Conservation (phyloP, 371 early-diverging fungal genomes). For the Actinomucor elegans region DNA sequence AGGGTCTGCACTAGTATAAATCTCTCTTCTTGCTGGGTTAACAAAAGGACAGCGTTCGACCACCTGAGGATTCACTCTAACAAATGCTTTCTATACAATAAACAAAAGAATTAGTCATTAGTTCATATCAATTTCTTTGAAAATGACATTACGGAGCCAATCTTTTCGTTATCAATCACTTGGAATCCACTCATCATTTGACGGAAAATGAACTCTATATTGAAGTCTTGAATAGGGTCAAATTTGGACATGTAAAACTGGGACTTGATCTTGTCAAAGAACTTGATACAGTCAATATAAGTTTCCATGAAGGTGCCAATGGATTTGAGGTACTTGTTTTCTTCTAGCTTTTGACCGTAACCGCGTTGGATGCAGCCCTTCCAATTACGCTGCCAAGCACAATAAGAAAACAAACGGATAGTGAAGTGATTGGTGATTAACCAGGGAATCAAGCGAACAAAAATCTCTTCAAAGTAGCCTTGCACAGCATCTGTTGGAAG, state of each 20-base stretch:
- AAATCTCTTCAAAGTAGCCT: constrained; percentile 16
- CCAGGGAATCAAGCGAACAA: constrained; percentile 40
- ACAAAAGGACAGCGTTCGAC: constrained; percentile 33
- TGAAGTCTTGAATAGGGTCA: constrained; percentile 52
- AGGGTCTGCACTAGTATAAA: constrained; percentile 35
- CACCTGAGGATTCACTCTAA: constrained; percentile 27
- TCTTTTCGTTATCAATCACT: constrained; percentile 58
- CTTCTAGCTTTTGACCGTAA: constrained; percentile 17
- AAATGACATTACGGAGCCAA: constrained; percentile 55
- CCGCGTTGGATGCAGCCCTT: constrained; percentile 24
- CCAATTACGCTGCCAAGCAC: constrained; percentile 39
- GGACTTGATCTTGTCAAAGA: constrained; percentile 43
- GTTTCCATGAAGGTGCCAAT: constrained; percentile 35
- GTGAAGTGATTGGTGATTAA: constrained; percentile 45
- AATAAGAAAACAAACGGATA: constrained; percentile 38
- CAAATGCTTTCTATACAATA: constrained; percentile 34
- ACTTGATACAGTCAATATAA: constrained; percentile 48
- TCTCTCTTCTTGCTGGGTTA: constrained; percentile 22
- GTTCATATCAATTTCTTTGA: too few species aligned
- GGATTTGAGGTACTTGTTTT: constrained; percentile 27
- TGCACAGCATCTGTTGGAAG: constrained; percentile 20
- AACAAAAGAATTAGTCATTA: too few species aligned
- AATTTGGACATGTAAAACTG: constrained; percentile 54
- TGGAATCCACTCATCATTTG: constrained; percentile 44
- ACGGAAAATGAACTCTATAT: constrained; percentile 62